Evolutionary conservation across 192 early-diverging fungal species (phyloP), one percentile per base, ranked within the genome.

Genomic region (Funneliformis geosporum): DNA sequence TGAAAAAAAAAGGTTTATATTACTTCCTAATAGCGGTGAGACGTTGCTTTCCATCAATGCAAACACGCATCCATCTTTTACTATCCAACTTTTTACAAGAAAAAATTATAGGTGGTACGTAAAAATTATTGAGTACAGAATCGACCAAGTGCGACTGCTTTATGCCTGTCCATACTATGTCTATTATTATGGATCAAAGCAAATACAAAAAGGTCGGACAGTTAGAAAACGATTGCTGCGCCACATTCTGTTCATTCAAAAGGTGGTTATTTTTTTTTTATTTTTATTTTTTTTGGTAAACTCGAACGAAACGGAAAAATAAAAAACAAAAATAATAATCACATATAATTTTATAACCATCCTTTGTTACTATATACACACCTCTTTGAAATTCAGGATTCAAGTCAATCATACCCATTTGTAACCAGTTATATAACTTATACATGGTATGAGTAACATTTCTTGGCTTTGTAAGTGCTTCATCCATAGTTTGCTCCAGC

Each of bases 31-130:
- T 80, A 21, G 82, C 82, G 11, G 82, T 82, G 7, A 82, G 74
- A 14, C 82, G 68, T 44, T 82, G 82, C 43, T 82, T 82, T n/a
- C 82, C 82, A 65, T 82, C 82, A 61, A 82, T 80, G 38, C 78
- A 80, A 18, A 82, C 79, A 23, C 76, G 69, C 42, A 82, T 72
- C 38, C 60, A 67, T 27, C 79, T 38, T 55, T 71, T 68, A 60
- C 46, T 59, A 23, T 72, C 72, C 12, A 62, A 23, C 47, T 75
- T 79, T 38, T 78, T 79, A 21, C 71, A 67, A 8, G 79, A 68
- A 47, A 82, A 80, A 47, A 82, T 66, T 21, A 82, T 33, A 8
- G 82, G 82, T 6, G 82, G 82, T 25, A 82, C 46, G 71, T 82
- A 82, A 47, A 74, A 82, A 47, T 82, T 82, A 16, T 82, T 82